A percentile compares a stretch with the other conserved stretches of the same genome.
phyloP scores from a whole-genome alignment of 768 basidiomycete species.

The Sistotremastrum suecicum region DNA sequence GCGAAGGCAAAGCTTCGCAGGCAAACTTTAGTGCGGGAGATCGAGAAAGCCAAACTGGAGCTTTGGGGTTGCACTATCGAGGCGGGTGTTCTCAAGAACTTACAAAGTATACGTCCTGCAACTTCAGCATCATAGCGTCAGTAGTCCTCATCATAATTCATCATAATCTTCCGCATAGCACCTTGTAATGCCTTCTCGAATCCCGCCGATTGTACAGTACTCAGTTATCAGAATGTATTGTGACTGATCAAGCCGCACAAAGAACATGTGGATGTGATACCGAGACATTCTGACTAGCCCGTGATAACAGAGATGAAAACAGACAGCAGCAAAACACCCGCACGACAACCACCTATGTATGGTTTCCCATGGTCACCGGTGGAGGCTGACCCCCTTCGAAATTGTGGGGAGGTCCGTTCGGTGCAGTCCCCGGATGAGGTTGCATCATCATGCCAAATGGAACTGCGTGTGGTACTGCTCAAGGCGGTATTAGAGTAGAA shows the following conservation, averaged over 20 bases:
- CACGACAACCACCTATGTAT: too few species aligned
- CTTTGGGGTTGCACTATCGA: conserved; percentile 66
- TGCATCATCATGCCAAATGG: conserved; percentile 92
- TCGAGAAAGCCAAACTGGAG: conserved; percentile 47
- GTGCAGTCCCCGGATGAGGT: conserved; percentile 39
- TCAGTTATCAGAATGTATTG: too few species aligned
- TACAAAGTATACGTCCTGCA: conserved; percentile 9
- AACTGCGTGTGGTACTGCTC: conserved; percentile 68
- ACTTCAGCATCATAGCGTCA: too few species aligned
- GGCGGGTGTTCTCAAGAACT: conserved; percentile 42
- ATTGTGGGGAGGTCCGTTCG: conserved; percentile 50
- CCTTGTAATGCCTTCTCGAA: too few species aligned
- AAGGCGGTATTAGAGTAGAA: conserved; percentile 16
- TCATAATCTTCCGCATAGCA: too few species aligned
- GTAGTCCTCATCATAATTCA: too few species aligned
- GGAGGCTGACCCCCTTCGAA: conserved; percentile 61
- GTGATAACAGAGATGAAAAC: too few species aligned
- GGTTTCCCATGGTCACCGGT: conserved; percentile 53
- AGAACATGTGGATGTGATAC: too few species aligned
- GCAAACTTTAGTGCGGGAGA: conserved; percentile 34
- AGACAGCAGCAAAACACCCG: too few species aligned
- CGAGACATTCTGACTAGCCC: too few species aligned
- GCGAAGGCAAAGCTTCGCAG: conserved; percentile 40
- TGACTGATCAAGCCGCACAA: too few species aligned
- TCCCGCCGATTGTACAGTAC: too few species aligned